Base-by-base conservation (phyloP, 2,329 filamentous ascomycete genomes). In the Aspergillus intermedius region DNA sequence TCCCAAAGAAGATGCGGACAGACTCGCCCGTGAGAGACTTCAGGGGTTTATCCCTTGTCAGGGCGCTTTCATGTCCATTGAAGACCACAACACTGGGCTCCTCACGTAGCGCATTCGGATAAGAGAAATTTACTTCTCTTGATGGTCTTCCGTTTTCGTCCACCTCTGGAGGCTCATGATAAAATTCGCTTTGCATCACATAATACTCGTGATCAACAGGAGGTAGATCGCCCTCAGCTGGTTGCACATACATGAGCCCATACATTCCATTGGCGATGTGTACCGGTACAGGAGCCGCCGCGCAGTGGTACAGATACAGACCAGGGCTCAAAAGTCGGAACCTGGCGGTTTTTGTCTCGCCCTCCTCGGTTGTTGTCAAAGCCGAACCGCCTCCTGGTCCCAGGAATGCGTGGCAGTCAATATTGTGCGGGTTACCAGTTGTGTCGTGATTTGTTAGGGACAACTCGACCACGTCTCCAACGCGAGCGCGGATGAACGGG, bases 231-330 rank as follows among this genome's bases (percentile, higher is more conserved):
- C 55, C 54, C 17, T 64, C 54, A 8, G 58, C 65, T 2, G 64
- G 63, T 52, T 67, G 63, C 12, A 68, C 65, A 53, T 67, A 67
- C 42, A 68, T 60, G 43, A 68, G 59, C 9, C 66, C 66, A 46
- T 66, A 68, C 66, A 68, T 68, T 34, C 65, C 66, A 47, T 68
- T 68, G 13, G 64, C 64, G 32, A 68, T 68, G 49, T 68, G 65
- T 3, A 68, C 65, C 3, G 65, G 64, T 3, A 68, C 66, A 1
- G 66, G 66, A 0, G 61, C 64, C 0, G 65, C 65, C 2, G 66
- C 63, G 41, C 65, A 68, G 50, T 68, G 66, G 51, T 68, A 68
- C 1, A 66, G 23, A 42, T 58, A 68, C 8, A 68, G 52, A 1
- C 65, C 66, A 0, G 65, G 65, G 35, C 51, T 56, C 8, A 61